phyloP scores from a whole-genome alignment of 257 asterid genomes.

The Solanum phureja region DNA sequence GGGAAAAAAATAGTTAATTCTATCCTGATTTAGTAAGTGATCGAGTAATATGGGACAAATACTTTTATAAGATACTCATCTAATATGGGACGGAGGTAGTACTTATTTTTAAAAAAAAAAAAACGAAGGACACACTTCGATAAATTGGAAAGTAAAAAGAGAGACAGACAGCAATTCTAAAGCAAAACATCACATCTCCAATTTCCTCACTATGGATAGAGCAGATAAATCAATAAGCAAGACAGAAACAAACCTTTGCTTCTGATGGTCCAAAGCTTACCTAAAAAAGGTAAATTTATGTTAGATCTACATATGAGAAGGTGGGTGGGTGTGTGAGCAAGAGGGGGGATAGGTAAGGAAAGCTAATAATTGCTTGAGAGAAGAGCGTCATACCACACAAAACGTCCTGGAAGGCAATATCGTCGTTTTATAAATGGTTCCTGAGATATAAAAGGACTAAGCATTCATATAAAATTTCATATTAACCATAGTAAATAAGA shows the following conservation, averaged over 20 bases:
- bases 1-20: too few relatives aligned
- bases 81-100: too few relatives aligned
- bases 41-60: too few relatives aligned
- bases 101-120: neutral
- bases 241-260: constrained; percentile 63
- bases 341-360: neutral
- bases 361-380: neutral
- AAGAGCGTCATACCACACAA: constrained; percentile 61
- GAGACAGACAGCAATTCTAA: neutral
- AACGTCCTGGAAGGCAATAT: constrained; percentile 85
- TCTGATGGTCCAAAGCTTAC: constrained; percentile 90
- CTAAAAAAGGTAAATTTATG: constrained; percentile 18
- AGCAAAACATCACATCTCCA: neutral
- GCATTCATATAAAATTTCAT: neutral
- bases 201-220: neutral
- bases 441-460: constrained; percentile 27
- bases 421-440: constrained; percentile 71
- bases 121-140: neutral
- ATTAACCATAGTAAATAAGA: neutral
- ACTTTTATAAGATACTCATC: too few relatives aligned
- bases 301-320: neutral
- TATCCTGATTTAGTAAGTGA: too few relatives aligned
- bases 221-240: neutral
- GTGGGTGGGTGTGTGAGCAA: neutral
- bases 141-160: neutral